Percentiles rank a stretch among this genome's conserved stretches.
Evolutionary conservation across 768 basidiomycete species (phyloP).

Genomic region (Tremella yokohamensis): DNA sequence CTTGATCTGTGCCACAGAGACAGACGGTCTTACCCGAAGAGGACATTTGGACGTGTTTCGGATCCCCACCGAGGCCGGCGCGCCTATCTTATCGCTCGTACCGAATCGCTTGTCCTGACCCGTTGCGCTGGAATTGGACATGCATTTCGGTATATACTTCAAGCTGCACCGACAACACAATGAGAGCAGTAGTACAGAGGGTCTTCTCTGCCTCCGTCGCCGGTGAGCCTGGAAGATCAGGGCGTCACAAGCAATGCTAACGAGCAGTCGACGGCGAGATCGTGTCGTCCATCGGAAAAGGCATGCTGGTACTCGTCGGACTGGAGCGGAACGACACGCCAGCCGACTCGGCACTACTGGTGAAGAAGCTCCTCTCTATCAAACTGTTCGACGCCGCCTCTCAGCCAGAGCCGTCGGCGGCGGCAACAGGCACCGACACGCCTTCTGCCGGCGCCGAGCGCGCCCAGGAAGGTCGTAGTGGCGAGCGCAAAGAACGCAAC

Average conservation of each 20-base stretch:
- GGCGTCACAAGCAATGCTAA: background rate
- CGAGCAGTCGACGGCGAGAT: slow-evolving; percentile 68
- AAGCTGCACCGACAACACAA: slow-evolving; percentile 41
- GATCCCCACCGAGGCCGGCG: too few species aligned
- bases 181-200: slow-evolving; percentile 83
- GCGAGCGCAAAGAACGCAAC: slow-evolving; percentile 9
- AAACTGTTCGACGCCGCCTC: slow-evolving; percentile 61
- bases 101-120: too few species aligned
- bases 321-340: slow-evolving; percentile 82
- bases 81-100: too few species aligned
- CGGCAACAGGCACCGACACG: too few species aligned
- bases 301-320: slow-evolving; percentile 85
- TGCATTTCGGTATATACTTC: too few species aligned
- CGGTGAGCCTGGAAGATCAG: slow-evolving; percentile 55
- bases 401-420: slow-evolving; percentile 6
- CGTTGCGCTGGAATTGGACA: too few species aligned
- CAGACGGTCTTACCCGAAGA: slow-evolving; percentile 11
- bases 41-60: too few species aligned
- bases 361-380: slow-evolving; percentile 77
- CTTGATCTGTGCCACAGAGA: background rate
- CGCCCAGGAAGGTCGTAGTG: too few species aligned
- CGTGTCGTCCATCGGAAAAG: slow-evolving; percentile 76
- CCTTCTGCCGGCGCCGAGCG: too few species aligned
- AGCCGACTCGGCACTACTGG: slow-evolving; percentile 65
- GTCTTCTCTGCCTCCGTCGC: slow-evolving; percentile 80